Evolutionary conservation across 768 basidiomycete genomes (phyloP).

Genomic region (Mycena albidolilacea): DNA sequence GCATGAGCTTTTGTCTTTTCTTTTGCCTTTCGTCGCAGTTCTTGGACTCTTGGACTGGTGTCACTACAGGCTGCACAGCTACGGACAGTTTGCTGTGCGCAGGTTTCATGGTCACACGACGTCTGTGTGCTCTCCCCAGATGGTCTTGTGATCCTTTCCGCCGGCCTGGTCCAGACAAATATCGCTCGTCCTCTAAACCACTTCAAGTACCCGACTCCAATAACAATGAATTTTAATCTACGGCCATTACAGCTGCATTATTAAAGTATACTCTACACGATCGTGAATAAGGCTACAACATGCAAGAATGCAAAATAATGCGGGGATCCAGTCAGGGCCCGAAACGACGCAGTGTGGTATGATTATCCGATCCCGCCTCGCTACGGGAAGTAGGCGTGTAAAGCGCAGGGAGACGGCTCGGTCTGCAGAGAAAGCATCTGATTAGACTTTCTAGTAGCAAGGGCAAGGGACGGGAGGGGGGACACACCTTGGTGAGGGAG

Average conservation of each 20-base stretch:
- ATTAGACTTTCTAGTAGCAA: neutral
- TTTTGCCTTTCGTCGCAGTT: too few species aligned
- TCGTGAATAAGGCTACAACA: neutral
- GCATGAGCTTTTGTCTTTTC: too few species aligned
- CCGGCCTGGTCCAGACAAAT: neutral
- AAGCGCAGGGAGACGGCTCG: neutral
- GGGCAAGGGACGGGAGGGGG: neutral
- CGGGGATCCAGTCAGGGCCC: neutral
- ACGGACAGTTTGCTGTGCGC: neutral
- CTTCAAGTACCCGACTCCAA: too few species aligned
- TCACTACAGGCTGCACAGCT: too few species aligned
- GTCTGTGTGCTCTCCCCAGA: neutral
- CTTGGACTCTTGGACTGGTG: too few species aligned
- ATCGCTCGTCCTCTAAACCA: neutral
- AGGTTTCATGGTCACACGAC: slow-evolving; percentile 15
- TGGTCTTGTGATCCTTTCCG: slow-evolving; percentile 7
- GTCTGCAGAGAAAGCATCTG: neutral
- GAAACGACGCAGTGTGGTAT: neutral
- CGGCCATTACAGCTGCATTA: neutral
- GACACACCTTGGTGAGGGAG: neutral
- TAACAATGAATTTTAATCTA: too few species aligned
- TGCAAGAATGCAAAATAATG: neutral
- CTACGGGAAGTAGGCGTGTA: neutral
- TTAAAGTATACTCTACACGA: neutral
- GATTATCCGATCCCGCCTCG: neutral